phyloP scores from a whole-genome alignment of 768 basidiomycete genomes.

The Suillus alpinus region DNA sequence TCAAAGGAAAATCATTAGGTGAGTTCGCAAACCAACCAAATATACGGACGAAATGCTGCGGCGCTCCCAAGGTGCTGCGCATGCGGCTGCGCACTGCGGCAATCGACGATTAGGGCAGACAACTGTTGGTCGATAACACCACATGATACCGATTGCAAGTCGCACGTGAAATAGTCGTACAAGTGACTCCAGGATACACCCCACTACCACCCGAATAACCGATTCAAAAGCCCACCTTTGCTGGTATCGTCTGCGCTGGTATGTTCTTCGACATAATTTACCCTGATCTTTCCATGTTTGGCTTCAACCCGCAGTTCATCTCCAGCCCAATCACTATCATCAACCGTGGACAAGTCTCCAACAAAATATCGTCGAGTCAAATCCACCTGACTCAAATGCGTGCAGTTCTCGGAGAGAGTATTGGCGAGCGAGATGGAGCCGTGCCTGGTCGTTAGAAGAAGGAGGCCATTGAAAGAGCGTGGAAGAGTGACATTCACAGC shows the following conservation, averaged over 20 bases:
- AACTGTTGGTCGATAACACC: not conserved
- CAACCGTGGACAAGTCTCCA: conserved; percentile 20
- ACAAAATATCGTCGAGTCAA: conserved; percentile 21
- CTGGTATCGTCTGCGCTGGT: not conserved
- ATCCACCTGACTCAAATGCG: conserved; percentile 21
- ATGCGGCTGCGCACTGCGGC: not conserved
- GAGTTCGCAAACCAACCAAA: not conserved
- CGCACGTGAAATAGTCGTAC: not conserved
- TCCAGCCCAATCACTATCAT: conserved; percentile 19
- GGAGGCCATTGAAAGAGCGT: conserved; percentile 19
- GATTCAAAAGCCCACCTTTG: conserved; percentile 16
- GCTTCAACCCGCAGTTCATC: conserved; percentile 17
- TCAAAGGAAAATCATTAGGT: not conserved
- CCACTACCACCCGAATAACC: conserved; percentile 16
- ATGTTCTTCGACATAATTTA: conserved; percentile 22
- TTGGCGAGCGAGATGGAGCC: conserved; percentile 17
- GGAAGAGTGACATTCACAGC: conserved; percentile 16
- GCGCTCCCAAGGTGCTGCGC: not conserved
- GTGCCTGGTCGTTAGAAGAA: conserved; percentile 15
- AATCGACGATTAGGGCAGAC: not conserved
- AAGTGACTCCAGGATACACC: not conserved
- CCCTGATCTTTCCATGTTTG: conserved; percentile 14
- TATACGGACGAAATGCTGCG: not conserved
- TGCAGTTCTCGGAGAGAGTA: conserved; percentile 13
- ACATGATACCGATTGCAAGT: not conserved